Evolutionary conservation across 2,329 filamentous ascomycete genomes (phyloP), one percentile per base, ranked within the genome.

Genomic region (Aspergillus melleus): DNA sequence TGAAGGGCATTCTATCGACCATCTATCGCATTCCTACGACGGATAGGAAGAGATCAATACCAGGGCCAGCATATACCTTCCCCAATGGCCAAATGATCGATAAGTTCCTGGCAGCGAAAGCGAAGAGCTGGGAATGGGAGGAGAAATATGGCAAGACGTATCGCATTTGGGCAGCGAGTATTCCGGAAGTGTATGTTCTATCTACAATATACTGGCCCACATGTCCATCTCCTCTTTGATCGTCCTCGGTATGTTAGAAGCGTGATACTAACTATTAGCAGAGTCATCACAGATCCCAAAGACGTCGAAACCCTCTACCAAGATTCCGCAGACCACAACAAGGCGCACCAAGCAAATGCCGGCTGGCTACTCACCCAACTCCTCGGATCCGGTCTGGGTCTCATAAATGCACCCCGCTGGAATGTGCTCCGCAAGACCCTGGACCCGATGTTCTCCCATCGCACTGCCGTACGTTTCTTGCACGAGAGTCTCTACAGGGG

Each of bases 91-190:
- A 42, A 16, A 42, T 42, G 36, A 3, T 42, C 16, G 36, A n/a
- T 42, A 42, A 51, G 11, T 50, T 50, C 49, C 12, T 50, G 22
- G 49, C 22, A 20, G 52, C 52, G 6, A 36, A 42, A 14, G 19
- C 20, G 11, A 54, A 29, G 16, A 54, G 52, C 36, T 54, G 39
- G 52, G 52, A 54, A 14, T 54, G 52, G 52, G 52, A 54, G 16
- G 52, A 54, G 22, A 32, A 26, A 12, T 54, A 54, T 30, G 52
- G 52, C 22, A 54, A 46, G 42, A 46, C 36, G 19, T 54, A 54
- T 54, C 52, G 52, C 16, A 54, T 54, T 32, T 54, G 52, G 52
- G 52, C 52, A 4, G 52, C 52, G 14, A 54, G 19, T 11, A 54
- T 54, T n/a, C 52, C 52, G 2, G 52, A 54, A 29, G 52, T 54